A percentile compares a stretch with the other conserved stretches of the same genome.
These are phyloP conservation scores for Fusarium sp. DNA, from an alignment of 2,329 filamentous ascomycete genomes.

Conservation along the genomic window DNA sequence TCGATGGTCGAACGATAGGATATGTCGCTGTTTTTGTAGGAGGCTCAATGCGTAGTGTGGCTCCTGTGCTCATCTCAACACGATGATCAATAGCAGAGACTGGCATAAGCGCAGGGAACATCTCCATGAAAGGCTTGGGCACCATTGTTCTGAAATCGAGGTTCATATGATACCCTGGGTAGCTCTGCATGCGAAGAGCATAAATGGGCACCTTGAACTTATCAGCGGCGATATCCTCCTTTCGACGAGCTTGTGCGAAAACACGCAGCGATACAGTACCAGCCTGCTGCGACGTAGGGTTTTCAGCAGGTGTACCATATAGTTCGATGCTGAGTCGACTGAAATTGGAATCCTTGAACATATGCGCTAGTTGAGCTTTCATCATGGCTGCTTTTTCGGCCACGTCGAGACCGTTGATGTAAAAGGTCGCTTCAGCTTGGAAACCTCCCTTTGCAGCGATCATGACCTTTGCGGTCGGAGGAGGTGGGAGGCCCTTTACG, in stretches of 20 bases:
- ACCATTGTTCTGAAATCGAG: constrained; percentile 61
- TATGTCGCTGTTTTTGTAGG: constrained; percentile 44
- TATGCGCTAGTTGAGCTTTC: constrained; percentile 56
- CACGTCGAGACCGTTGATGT: constrained; percentile 61
- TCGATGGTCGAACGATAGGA: constrained; percentile 44
- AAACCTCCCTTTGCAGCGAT: constrained; percentile 61
- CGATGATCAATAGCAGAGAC: constrained; percentile 50
- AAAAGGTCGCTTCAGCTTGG: constrained; percentile 62
- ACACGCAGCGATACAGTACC: constrained; percentile 65
- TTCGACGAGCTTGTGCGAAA: constrained; percentile 61
- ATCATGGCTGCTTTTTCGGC: constrained; percentile 60
- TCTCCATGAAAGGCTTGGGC: constrained; percentile 61
- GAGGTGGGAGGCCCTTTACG: constrained; percentile 50
- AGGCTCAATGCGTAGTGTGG: constrained; percentile 34
- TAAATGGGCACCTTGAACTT: constrained; percentile 59
- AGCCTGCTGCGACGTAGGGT: constrained; percentile 61
- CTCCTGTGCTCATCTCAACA: constrained; percentile 46
- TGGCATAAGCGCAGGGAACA: constrained; percentile 56
- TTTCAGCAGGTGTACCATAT: constrained; percentile 56
- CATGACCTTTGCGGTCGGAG: constrained; percentile 55
- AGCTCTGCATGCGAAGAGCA: constrained; percentile 58
- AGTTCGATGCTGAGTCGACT: constrained; percentile 54
- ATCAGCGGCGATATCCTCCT: constrained; percentile 53
- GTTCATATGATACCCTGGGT: constrained; percentile 61
- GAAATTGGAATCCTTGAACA: constrained; percentile 55